These are phyloP conservation scores for Fusarium musae DNA, from an alignment of 2,329 filamentous ascomycete species.

Conservation along the genomic window DNA sequence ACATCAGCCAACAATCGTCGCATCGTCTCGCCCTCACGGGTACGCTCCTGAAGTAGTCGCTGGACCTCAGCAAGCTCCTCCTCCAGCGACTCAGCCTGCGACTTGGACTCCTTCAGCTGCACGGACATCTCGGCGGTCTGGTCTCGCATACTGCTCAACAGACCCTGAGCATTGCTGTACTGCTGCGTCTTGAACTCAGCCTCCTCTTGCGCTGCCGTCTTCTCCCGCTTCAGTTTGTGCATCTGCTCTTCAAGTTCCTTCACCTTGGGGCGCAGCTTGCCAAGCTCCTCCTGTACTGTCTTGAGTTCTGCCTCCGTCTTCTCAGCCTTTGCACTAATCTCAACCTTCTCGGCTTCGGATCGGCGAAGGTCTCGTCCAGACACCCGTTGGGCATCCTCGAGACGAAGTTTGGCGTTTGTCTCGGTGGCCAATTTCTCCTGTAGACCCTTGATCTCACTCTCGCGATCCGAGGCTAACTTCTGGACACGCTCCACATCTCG, in stretches of 20 bases:
- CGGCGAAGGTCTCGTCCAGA: slow-evolving; percentile 81
- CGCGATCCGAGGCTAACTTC: slow-evolving; percentile 76
- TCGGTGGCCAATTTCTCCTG: slow-evolving; percentile 83
- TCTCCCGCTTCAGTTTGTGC: slow-evolving; percentile 74
- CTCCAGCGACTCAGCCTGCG: slow-evolving; percentile 85
- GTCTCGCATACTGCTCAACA: slow-evolving; percentile 93
- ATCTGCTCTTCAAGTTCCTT: slow-evolving; percentile 79
- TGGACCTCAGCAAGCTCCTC: slow-evolving; percentile 93
- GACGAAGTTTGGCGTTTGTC: slow-evolving; percentile 73
- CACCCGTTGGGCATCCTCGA: slow-evolving; percentile 82
- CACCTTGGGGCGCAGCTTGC: slow-evolving; percentile 70
- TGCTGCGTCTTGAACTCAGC: slow-evolving; percentile 85
- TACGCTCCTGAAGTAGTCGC: slow-evolving; percentile 85
- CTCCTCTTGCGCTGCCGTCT: slow-evolving; percentile 77
- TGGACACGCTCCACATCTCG: slow-evolving; percentile 77
- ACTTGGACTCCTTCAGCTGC: slow-evolving; percentile 89
- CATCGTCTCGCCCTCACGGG: slow-evolving; percentile 95
- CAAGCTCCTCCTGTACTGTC: slow-evolving; percentile 77
- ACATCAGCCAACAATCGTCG: slow-evolving; percentile 86
- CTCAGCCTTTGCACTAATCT: slow-evolving; percentile 78
- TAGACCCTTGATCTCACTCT: slow-evolving; percentile 79
- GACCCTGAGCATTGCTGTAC: slow-evolving; percentile 83
- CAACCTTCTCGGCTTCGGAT: slow-evolving; percentile 81
- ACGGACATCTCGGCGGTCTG: slow-evolving; percentile 88
- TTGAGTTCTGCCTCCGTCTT: slow-evolving; percentile 76